Evolutionary conservation across 352 stramenopile genomes (phyloP), one percentile per base, ranked within the genome.

Genomic region (Globisporangium rhizosaccharum): DNA sequence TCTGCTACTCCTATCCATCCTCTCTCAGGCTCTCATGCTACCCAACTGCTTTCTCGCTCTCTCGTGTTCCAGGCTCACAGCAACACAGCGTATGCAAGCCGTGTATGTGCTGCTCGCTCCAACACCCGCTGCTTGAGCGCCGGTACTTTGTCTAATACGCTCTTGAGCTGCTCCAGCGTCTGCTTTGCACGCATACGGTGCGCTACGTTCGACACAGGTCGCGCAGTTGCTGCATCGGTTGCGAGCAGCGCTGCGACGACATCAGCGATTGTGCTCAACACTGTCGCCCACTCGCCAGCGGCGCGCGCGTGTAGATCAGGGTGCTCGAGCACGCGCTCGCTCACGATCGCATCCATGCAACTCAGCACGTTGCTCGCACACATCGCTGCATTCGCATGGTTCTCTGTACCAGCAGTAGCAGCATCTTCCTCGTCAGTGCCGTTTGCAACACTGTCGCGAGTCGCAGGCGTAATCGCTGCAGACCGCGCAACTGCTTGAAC

Each of bases 121-220:
- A 88, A 37, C 46, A 87, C 70, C 25, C 76, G 66, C 39, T 75
- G 58, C 53, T 84, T 79, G 14, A 89, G 61, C 14, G 66, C 68
- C 46, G 76, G 76, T 15, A 73, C 41, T 23, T 83, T 51, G 20
- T 75, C 55, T 23, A 87, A 61, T 50, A 82, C 54, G 0, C n/a
- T 15, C 12, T 63, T 56, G 5, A 75, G 59, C 6, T 52, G 53
- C 23, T 36, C 26, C 4, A 86, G 58, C 11, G 60, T 49, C 26
- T 46, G 23, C 11, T 48, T 58, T 5, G 59, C 46, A 26, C 49
- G 60, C 28, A 42, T 17, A 9, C 62, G 48, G 25, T 55, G 49
- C n/a, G 15, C 18, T 6, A 66, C 45, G 26, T 61, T 67, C 25
- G 56, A 36, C 18, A 57, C 25, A 3, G 59, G 18, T 7, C 48